Base-by-base conservation (phyloP, 768 basidiomycete genomes). In the Asterophora lycoperdoides region DNA sequence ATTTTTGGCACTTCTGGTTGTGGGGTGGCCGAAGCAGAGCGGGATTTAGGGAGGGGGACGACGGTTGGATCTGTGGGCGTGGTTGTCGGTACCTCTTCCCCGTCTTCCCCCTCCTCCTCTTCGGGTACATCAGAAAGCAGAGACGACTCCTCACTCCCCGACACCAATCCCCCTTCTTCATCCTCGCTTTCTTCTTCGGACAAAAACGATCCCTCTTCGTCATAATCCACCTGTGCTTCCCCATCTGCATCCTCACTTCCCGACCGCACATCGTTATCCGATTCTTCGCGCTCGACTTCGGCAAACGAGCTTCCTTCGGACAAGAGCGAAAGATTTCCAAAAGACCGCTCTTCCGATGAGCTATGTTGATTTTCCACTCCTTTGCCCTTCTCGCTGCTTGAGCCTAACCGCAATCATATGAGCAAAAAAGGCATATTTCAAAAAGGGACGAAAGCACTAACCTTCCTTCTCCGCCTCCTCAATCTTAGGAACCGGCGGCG, bases 21-120 rank as follows among this genome's bases (percentile, higher is more conserved):
- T 8, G 83, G 84, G 7, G 83, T 82, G 11, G 73, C 68, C 13
- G 83, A 83, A 2, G 78, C 69, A 35, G 83, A 82, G 36, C 79
- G 71, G 28, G 73, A 72, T 13, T 52, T 46, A 9, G 76, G 70
- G 10, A 71, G 56, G 1, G 78, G 74, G 2, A 73, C 62, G 29
- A 59, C 42, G 42, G 66, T 48, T n/a, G 65, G 62, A 4, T 72
- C 68, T 26, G 62, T 63, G 19, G 66, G 63, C 5, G 56, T 48
- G 15, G 60, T 62, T 17, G 57, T 64, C 5, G 48, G 53, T 23
- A 59, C 59, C 19, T 60, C 60, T n/a, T 37, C 49, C 19, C 58
- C 52, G 17, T 63, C 63, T 26, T 60, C 63, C 14, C 50, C 53
- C n/a, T 55, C 54, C 15, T 55, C 54, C 34, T 55, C 54, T 20